These are phyloP conservation scores for Lumnitzera racemosa DNA, from an alignment of 345 rosid genomes.

Conservation along the genomic window DNA sequence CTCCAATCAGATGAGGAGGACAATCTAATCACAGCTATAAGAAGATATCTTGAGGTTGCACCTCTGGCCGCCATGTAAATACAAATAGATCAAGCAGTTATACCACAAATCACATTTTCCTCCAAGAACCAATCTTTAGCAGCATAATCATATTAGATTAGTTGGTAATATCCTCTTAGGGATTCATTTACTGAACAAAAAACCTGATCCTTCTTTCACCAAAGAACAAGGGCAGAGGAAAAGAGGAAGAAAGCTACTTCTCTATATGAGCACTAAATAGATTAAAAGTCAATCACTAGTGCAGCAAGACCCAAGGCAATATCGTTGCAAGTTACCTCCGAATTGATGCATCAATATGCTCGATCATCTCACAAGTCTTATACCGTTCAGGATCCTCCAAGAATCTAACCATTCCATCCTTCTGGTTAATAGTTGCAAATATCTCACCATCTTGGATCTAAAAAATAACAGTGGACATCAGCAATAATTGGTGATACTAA, in stretches of 20 bases:
- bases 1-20: too few relatives aligned
- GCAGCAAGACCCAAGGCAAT: too few relatives aligned
- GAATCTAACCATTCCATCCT: slow-evolving; percentile 99
- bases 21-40: too few relatives aligned
- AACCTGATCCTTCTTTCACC: not conserved
- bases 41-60: too few relatives aligned
- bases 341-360: slow-evolving; percentile 71
- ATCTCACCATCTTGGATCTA: slow-evolving; percentile 98
- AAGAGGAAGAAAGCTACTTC: not conserved
- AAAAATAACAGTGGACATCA: slow-evolving; percentile 4
- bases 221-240: not conserved
- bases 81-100: too few relatives aligned
- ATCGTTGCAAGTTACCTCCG: slow-evolving; percentile 42
- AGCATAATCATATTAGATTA: too few relatives aligned
- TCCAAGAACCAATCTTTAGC: not conserved
- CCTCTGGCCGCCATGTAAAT: too few relatives aligned
- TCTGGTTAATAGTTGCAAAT: slow-evolving; percentile 93
- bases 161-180: too few relatives aligned
- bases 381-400: slow-evolving; percentile 97
- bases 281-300: too few relatives aligned
- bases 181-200: too few relatives aligned
- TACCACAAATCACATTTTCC: not conserved
- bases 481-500: not conserved
- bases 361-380: slow-evolving; percentile 82
- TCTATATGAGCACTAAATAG: not conserved